Evolutionary conservation across 2,329 filamentous ascomycete species (phyloP).

Genomic region (Scorias spongiosa): DNA sequence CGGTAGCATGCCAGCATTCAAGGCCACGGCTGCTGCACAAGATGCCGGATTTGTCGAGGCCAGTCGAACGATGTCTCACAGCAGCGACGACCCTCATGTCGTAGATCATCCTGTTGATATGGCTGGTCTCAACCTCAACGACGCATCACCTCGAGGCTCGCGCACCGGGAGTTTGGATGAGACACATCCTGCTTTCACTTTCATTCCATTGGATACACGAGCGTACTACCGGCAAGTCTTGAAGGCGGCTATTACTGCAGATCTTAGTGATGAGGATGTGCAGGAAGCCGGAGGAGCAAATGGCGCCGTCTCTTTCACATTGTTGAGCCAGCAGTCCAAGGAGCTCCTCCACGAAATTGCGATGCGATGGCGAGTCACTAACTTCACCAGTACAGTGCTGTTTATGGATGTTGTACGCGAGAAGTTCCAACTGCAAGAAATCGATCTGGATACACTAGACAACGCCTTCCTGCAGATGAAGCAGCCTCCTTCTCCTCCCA

Average conservation of each 20-base stretch:
- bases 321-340: constrained; percentile 59
- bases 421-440: constrained; percentile 72
- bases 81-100: constrained; percentile 36
- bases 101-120: constrained; percentile 57
- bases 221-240: constrained; percentile 72
- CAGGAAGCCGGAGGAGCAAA: constrained; percentile 34
- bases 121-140: constrained; percentile 46
- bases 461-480: constrained; percentile 72
- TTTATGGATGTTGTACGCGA: constrained; percentile 74
- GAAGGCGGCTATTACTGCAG: constrained; percentile 54
- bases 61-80: constrained; percentile 31
- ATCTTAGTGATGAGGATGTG: constrained; percentile 40
- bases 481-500: constrained; percentile 44
- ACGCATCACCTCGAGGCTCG: constrained; percentile 27
- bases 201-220: constrained; percentile 73
- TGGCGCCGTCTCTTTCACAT: constrained; percentile 34
- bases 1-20: constrained; percentile 18
- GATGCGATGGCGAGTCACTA: constrained; percentile 76
- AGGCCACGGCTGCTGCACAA: constrained; percentile 8
- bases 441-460: constrained; percentile 68
- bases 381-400: constrained; percentile 62
- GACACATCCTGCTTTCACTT: constrained; percentile 48
- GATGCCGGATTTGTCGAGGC: constrained; percentile 24
- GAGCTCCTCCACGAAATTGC: constrained; percentile 77
- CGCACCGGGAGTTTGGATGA: constrained; percentile 16